A percentile compares a stretch with the other conserved stretches of the same genome.
These are phyloP conservation scores for Fusarium globosum DNA, from an alignment of 2,329 filamentous ascomycete species.

Conservation along the genomic window DNA sequence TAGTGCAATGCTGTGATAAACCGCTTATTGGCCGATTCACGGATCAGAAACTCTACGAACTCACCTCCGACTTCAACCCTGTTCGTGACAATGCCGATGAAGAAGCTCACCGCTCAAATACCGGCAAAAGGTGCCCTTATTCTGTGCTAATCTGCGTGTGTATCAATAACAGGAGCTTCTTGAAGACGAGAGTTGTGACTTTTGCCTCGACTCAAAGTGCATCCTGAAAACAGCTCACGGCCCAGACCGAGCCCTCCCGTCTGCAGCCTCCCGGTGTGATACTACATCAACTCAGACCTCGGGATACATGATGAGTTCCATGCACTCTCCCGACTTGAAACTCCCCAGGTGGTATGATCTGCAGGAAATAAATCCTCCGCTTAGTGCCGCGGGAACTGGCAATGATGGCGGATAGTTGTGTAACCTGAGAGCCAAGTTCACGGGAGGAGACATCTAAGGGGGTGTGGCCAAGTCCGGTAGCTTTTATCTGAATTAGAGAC, in stretches of 20 bases:
- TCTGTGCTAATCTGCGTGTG: no score
- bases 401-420: conserved; percentile 13
- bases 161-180: background rate
- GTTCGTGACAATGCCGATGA: background rate
- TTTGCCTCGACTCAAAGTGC: background rate
- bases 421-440: conserved; percentile 20
- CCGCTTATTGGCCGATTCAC: background rate
- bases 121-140: no score
- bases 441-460: conserved; percentile 21
- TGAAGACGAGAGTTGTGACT: background rate
- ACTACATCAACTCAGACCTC: background rate
- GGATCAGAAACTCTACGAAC: background rate
- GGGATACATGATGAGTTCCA: background rate
- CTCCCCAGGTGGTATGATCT: background rate
- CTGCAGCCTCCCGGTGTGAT: conserved; percentile 21
- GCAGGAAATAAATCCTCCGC: background rate
- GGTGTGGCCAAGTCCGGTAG: background rate
- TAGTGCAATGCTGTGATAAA: background rate
- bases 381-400: conserved; percentile 10
- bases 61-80: background rate
- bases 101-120: background rate
- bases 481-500: background rate
- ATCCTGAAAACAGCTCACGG: background rate
- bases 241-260: conserved; percentile 3
- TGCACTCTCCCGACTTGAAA: conserved; percentile 17